Percentiles rank a stretch among this genome's conserved stretches.
These are phyloP conservation scores for Globisporangium nodosum DNA, from an alignment of 352 stramenopile genomes.

Conservation along the genomic window DNA sequence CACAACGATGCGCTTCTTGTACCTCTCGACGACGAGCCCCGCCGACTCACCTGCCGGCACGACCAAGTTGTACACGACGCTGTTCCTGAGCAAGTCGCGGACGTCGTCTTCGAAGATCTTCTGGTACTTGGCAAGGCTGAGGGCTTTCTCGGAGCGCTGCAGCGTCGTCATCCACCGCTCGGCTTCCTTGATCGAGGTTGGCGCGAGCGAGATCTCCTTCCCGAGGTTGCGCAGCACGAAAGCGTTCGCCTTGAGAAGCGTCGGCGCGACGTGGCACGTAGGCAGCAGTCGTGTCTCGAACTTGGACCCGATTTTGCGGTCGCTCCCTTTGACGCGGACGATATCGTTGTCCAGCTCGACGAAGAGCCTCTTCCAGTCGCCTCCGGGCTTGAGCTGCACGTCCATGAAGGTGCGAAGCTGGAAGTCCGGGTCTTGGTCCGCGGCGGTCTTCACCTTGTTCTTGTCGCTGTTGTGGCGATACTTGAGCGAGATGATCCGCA, in stretches of 20 bases:
- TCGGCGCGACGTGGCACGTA: conserved; percentile 31
- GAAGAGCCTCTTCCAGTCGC: conserved; percentile 48
- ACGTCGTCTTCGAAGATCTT: conserved; percentile 55
- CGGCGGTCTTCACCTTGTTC: conserved; percentile 9
- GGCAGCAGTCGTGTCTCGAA: conserved; percentile 51
- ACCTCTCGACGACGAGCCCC: conserved; percentile 46
- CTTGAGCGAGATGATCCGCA: conserved; percentile 64
- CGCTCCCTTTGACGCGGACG: conserved; percentile 58
- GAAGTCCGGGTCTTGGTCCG: conserved; percentile 1
- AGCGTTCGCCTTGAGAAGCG: conserved; percentile 48
- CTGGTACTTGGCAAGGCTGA: conserved; percentile 26
- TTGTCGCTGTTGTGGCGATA: conserved; percentile 37
- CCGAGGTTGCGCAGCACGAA: conserved; percentile 48
- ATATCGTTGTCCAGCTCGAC: conserved; percentile 64
- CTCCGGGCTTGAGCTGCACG: conserved; percentile 38
- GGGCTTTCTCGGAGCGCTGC: conserved; percentile 15
- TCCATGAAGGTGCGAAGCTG: conserved; percentile 56
- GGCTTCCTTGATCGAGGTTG: conserved; percentile 27
- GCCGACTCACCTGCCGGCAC: conserved; percentile 17
- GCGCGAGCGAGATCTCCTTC: conserved; percentile 41
- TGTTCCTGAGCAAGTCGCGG: conserved; percentile 32
- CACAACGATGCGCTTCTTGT: conserved; percentile 59
- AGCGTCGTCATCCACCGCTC: conserved; percentile 46
- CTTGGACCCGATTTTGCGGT: conserved; percentile 42
- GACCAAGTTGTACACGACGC: conserved; percentile 44